Evolutionary conservation across 2,329 filamentous ascomycete genomes (phyloP), one percentile per base, ranked within the genome.

Genomic region (Claviceps spartinae): DNA sequence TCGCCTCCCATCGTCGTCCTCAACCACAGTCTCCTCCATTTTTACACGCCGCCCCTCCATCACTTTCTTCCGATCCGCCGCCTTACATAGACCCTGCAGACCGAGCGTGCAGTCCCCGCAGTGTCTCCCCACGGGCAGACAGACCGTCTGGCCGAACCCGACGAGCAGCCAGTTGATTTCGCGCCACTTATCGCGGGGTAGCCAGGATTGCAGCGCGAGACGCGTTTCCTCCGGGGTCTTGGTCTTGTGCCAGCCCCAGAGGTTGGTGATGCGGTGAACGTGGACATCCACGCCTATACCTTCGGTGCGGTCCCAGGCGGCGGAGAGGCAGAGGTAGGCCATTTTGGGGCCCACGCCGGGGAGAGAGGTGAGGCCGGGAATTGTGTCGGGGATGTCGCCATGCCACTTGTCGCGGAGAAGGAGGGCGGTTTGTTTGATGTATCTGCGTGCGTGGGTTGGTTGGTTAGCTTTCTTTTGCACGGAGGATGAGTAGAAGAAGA

Each of bases 261-360:
- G 73, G 69, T 95, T 95, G 49, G 88, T 91, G 67, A 96, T 94
- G 52, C 90, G 85, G 69, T 95, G 90, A 3, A 96, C 90, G 67
- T 96, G 90, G 5, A 95, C 89, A 65, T 96, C 90, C 48, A 96
- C 90, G 26, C 90, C 90, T 57, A 96, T 95, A 7, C 90, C 90
- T 62, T 81, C 74, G 51, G 77, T 78, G 37, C 72, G 70, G 59
- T 70, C 67, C 78, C 78, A 81, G 76, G 62, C 87, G 0, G 85
- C 85, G 47, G 83, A 85, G 72, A 95, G 79, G 64, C 86, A 91
- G 22, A 96, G 77, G 65, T 93, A 90, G 13, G 85, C 89, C 90
- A 96, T 96, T 70, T 96, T 96, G 34, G 90, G 90, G 0, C 90
- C 90, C 1, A 96, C 90, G 5, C 90, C 90, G 0, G 89, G 89